A percentile compares a stretch with the other conserved stretches of the same genome.
phyloP scores from a whole-genome alignment of 805 yeast species.

The Yamadazyma kitorensis region DNA sequence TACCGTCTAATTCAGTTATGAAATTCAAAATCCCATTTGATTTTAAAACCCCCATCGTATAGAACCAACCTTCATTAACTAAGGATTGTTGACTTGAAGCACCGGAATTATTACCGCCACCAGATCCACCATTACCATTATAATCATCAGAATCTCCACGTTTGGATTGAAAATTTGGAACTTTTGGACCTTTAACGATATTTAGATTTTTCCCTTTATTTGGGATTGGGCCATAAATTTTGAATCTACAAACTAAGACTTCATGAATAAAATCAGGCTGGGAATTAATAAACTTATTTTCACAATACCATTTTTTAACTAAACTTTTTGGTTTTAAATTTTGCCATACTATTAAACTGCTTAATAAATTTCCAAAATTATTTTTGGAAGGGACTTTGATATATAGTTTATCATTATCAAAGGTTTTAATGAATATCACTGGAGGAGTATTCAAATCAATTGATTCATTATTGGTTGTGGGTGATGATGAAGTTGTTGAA shows the following conservation, averaged over 20 bases:
- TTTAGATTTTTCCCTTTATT: constrained; percentile 34
- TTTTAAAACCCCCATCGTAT: constrained; percentile 65
- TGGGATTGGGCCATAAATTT: constrained; percentile 62
- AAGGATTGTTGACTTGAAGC: constrained; percentile 5
- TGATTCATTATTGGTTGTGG: constrained; percentile 2
- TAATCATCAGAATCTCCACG: background rate
- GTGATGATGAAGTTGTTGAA: too few species aligned
- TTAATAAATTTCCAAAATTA: constrained; percentile 42
- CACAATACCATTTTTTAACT: constrained; percentile 52
- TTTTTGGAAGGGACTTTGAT: constrained; percentile 32
- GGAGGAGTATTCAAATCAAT: constrained; percentile 24
- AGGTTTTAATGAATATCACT: constrained; percentile 40
- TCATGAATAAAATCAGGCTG: constrained; percentile 23
- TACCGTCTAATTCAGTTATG: constrained; percentile 62
- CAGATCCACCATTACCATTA: too few species aligned
- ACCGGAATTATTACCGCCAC: background rate
- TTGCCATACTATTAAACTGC: constrained; percentile 56
- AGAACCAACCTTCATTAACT: constrained; percentile 62
- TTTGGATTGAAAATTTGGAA: constrained; percentile 26
- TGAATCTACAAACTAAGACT: constrained; percentile 61
- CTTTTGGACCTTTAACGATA: constrained; percentile 35
- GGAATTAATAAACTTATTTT: constrained; percentile 26
- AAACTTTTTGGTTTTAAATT: constrained; percentile 50
- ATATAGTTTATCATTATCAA: constrained; percentile 36
- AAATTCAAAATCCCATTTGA: constrained; percentile 62